phyloP scores from a whole-genome alignment of 2,329 filamentous ascomycete species.

The Fusarium sp. region DNA sequence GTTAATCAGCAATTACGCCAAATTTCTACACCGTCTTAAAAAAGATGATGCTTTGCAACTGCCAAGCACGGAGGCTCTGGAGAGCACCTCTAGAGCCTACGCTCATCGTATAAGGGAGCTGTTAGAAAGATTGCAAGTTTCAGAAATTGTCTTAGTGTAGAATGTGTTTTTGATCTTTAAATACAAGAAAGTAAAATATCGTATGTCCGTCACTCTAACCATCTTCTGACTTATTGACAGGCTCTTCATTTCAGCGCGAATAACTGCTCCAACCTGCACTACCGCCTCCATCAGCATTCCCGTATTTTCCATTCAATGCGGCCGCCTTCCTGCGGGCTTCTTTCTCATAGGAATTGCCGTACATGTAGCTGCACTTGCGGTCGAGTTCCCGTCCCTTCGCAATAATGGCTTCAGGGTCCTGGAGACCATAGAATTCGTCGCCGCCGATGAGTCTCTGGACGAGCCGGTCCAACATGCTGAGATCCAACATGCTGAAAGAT shows the following conservation, averaged over 20 bases:
- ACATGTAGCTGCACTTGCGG: neutral
- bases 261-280: neutral
- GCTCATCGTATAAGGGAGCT: neutral
- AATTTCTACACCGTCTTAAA: rapidly evolving
- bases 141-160: neutral
- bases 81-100: no score
- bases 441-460: neutral
- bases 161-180: rapidly evolving
- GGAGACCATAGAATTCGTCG: neutral
- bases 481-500: neutral
- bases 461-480: neutral
- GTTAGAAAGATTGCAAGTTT: neutral
- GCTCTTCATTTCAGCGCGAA: neutral
- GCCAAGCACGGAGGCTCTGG: no score
- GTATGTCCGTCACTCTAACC: neutral
- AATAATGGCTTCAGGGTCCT: neutral
- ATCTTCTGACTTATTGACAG: rapidly evolving
- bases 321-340: neutral
- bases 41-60: no score
- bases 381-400: neutral
- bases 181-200: neutral
- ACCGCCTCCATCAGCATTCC: neutral
- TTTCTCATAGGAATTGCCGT: neutral
- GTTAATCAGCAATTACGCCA: neutral
- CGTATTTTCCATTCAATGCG: no score